Conservation (phyloP, 495 filamentous ascomycete genomes). For the Podospora conica region DNA sequence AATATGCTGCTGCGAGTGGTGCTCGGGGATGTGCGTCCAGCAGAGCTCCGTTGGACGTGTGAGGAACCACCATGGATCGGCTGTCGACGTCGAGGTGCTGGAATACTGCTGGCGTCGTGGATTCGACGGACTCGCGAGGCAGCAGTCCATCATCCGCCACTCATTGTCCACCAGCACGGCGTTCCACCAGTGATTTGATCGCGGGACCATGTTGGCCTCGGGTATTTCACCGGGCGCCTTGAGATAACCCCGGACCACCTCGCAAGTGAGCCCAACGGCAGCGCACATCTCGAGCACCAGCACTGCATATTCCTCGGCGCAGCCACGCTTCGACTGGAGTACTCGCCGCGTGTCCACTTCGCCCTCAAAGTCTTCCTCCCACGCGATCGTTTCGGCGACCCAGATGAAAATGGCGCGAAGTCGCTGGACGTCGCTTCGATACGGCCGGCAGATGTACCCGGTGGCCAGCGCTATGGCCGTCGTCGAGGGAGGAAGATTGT, state of each 20-base stretch:
- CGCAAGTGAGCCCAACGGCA: slow-evolving; percentile 80
- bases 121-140: slow-evolving; percentile 83
- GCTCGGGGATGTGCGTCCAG: slow-evolving; percentile 88
- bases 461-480: slow-evolving; percentile 81
- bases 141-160: slow-evolving; percentile 96
- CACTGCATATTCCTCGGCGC: slow-evolving; percentile 83
- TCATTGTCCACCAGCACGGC: slow-evolving; percentile 87
- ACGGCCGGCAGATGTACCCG: slow-evolving; percentile 88
- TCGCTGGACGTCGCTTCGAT: slow-evolving; percentile 89
- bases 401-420: slow-evolving; percentile 93
- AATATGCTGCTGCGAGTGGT: slow-evolving; percentile 83
- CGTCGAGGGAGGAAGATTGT: slow-evolving; percentile 80
- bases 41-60: slow-evolving; percentile 78
- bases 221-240: slow-evolving; percentile 81
- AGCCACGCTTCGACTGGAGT: slow-evolving; percentile 76
- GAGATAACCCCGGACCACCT: slow-evolving; percentile 79
- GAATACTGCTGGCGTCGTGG: slow-evolving; percentile 74
- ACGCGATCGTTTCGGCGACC: slow-evolving; percentile 91
- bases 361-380: slow-evolving; percentile 86
- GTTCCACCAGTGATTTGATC: slow-evolving; percentile 98
- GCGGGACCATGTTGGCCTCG: slow-evolving; percentile 66
- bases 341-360: slow-evolving; percentile 74
- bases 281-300: slow-evolving; percentile 90
- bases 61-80: slow-evolving; percentile 90
- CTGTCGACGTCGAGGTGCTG: slow-evolving; percentile 55